Evolutionary conservation across 1,139 yeast genomes (phyloP).

Genomic region (Kurtzmaniella quercitrusa): DNA sequence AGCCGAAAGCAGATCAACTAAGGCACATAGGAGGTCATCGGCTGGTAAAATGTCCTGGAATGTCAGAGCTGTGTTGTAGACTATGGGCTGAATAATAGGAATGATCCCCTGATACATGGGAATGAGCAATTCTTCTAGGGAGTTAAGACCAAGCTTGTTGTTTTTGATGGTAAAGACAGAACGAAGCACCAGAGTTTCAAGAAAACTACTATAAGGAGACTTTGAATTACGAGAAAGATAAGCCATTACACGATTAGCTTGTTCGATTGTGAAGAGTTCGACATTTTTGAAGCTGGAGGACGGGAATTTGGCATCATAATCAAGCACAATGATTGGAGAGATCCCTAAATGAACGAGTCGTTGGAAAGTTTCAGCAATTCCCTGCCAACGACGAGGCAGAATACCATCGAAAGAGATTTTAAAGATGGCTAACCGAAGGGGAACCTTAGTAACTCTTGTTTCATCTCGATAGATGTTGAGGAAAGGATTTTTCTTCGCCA

Average conservation of each 20-base stretch:
- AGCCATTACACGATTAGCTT: slow-evolving; percentile 29
- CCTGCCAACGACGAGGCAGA: slow-evolving; percentile 27
- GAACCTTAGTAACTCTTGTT: slow-evolving; percentile 28
- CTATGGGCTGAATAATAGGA: slow-evolving; percentile 62
- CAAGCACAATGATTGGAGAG: slow-evolving; percentile 30
- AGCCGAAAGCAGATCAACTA: slow-evolving; percentile 24
- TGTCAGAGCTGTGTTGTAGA: slow-evolving; percentile 35
- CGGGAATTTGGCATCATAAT: slow-evolving; percentile 20
- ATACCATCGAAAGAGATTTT: slow-evolving; percentile 40
- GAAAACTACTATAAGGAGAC: neutral
- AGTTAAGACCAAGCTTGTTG: slow-evolving; percentile 15
- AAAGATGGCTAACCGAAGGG: slow-evolving; percentile 50
- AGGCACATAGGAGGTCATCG: slow-evolving; percentile 26
- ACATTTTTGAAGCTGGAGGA: slow-evolving; percentile 23
- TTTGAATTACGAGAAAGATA: slow-evolving; percentile 9
- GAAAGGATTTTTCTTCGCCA: slow-evolving; percentile 32
- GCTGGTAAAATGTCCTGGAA: slow-evolving; percentile 29
- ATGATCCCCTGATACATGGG: slow-evolving; percentile 45
- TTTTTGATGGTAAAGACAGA: slow-evolving; percentile 21
- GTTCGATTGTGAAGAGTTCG: slow-evolving; percentile 29
- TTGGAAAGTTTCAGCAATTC: slow-evolving; percentile 47
- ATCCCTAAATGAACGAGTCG: slow-evolving; percentile 50
- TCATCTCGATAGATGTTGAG: slow-evolving; percentile 29
- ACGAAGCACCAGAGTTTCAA: slow-evolving; percentile 21
- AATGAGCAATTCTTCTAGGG: slow-evolving; percentile 32